phyloP scores from a whole-genome alignment of 441 rosid species.

The Eugenia klotzschiana region DNA sequence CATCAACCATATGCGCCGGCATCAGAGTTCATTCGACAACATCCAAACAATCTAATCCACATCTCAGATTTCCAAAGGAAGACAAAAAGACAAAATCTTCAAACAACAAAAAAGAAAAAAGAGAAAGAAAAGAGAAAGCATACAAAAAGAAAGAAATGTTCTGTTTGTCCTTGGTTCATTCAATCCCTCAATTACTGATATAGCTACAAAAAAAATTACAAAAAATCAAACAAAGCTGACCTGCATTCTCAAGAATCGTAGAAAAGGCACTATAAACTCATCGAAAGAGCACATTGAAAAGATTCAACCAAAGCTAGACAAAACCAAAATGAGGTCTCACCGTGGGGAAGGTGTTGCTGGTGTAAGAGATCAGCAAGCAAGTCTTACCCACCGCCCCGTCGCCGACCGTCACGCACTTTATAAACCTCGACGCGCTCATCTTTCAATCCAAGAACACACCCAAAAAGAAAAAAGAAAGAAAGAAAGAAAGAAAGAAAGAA shows the following conservation, averaged over 20 bases:
- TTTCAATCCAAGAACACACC: background rate
- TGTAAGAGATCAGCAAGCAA: constrained; percentile 52
- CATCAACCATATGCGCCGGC: background rate
- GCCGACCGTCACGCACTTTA: constrained; percentile 65
- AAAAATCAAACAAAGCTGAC: background rate
- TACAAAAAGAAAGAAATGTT: background rate
- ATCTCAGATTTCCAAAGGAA: background rate
- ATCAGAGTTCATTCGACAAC: background rate
- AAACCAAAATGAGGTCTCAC: constrained; percentile 5
- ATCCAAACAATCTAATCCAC: background rate
- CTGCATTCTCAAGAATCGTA: background rate
- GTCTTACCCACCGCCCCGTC: constrained; percentile 66
- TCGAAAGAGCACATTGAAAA: background rate
- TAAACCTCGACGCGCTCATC: constrained; percentile 63
- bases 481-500: too few relatives aligned
- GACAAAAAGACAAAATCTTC: background rate
- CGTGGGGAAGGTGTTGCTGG: constrained; percentile 64
- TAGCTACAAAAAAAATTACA: background rate
- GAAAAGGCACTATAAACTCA: background rate
- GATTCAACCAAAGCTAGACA: background rate
- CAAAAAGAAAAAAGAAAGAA: background rate
- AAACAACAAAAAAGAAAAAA: background rate
- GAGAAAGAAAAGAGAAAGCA: background rate
- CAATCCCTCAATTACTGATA: background rate
- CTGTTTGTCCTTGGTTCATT: background rate